Evolutionary conservation across 78 protist species (phyloP), one percentile per base, ranked within the genome.

Genomic region (Pigoraptor vietnamica): DNA sequence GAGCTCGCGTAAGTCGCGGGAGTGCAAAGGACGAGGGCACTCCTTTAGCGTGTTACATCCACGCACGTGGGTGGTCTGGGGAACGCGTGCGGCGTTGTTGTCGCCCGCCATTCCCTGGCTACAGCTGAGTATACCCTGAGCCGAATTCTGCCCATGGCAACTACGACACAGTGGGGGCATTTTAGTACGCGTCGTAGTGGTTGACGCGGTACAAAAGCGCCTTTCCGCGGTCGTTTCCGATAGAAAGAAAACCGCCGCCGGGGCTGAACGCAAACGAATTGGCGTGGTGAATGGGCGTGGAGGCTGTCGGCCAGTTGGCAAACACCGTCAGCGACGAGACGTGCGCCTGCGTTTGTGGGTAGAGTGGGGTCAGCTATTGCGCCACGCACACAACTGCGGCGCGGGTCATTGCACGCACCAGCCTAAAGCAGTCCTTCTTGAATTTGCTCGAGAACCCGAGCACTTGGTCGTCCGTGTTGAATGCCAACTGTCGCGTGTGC

Each of bases 301-400:
- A 24, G 1, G 67, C 90, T 0, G 96, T 89, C 81, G 96, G 96
- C 94, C 94, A 94, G 94, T 94, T 94, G 87, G 91, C 48, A 67
- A 92, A 94, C 34, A 92, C 94, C 33, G 94, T 40, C 37, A 23
- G 23, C 24, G 91, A 39, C 24, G 89, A 37, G 37, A 90, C 38
- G 90, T 94, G 96, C 23, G 89, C 37, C 39, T 87, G 56, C 81
- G 29, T 1, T 2, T 32, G 55, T 33, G 34, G 81, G 33, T 1
- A 34, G 38, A 34, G 55, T 32, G 34, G 88, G 10, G 21, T 23
- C 25, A 88, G 24, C 48, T 29, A n/a, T 14, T 23, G 14, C 39
- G 90, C 33, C 9, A 2, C n/a, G 32, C 19, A 23, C 48, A 88
- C 90, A 88, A n/a, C n/a, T n/a, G n/a, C n/a, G n/a, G n/a, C n/a